Base-by-base conservation (phyloP, 2,329 filamentous ascomycete genomes). In the Pseudocercospora pini-densiflorae region DNA sequence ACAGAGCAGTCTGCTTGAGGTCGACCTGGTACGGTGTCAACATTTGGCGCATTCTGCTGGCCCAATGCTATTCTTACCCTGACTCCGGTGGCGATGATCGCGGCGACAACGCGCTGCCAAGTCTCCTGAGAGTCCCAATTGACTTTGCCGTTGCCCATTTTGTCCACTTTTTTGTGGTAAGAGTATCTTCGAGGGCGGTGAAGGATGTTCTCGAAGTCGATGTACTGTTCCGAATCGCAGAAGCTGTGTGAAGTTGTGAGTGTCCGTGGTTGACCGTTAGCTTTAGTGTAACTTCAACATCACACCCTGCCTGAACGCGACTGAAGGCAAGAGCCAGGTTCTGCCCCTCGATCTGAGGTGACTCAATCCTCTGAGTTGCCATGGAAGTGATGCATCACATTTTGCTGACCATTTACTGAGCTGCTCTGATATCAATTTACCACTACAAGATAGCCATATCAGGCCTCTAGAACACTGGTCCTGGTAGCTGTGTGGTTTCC, bases 1-100 rank as follows among this genome's bases (percentile, higher is more conserved):
- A 73, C 1, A 73, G 70, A 0, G 84, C 84, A 24, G 84, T 80
- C 3, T 76, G 73, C 1, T 71, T 72, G 70, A 81, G 80, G 64
- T 86, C 79, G 23, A 84, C 76, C 84, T 86, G 49, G 16, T 8
- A 16, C 2, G 19, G 19, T 23, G 31, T 71, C 21, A 62, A 27
- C 5, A 10, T n/a, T 23, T 29, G 16, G 21, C 16, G 6, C 16
- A 16, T 12, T 14, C 5, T 51, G 47, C 47, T 21, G 3, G 9
- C 24, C 24, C 24, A 27, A 27, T 27, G 5, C 24, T 27, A 27
- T 12, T 24, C 47, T n/a, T 21, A 24, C 81, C 63, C 75, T 77
- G 61, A 75, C 72, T 54, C 72, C 74, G 10, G 74, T 76, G 0
- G 78, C 81, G 58, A 81, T 76, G 57, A 81, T 73, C 5, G 78